phyloP scores from a whole-genome alignment of 2,329 filamentous ascomycete species.

The Atkinsonella texensis region DNA sequence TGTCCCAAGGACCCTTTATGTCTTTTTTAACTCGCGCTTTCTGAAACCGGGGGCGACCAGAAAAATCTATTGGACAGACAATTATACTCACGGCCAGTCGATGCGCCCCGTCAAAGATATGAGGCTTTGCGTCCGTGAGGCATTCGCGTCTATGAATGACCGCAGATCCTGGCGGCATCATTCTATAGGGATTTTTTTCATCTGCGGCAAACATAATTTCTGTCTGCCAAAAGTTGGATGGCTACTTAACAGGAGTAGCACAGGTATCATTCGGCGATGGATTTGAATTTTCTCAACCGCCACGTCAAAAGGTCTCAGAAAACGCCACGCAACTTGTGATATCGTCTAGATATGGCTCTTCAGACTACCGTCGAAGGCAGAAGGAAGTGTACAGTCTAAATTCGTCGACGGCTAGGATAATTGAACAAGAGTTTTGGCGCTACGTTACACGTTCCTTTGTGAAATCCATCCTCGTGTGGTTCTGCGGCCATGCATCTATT shows the following conservation, averaged over 20 bases:
- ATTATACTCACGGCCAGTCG: too few relatives aligned
- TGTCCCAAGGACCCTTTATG: not conserved
- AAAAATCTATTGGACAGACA: too few relatives aligned
- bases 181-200: not conserved
- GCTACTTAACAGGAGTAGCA: not conserved
- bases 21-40: not conserved
- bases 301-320: slow-evolving; percentile 1
- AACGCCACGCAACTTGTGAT: not conserved
- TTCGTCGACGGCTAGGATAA: not conserved
- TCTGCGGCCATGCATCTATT: not conserved
- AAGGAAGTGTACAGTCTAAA: not conserved
- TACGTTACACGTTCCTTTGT: slow-evolving; percentile 3
- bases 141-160: too few relatives aligned
- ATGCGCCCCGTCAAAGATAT: too few relatives aligned
- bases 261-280: not conserved
- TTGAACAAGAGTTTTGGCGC: not conserved
- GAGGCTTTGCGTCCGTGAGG: too few relatives aligned
- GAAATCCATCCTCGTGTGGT: not conserved
- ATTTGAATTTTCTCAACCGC: not conserved
- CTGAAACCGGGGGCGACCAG: too few relatives aligned
- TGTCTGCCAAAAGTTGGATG: not conserved
- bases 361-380: not conserved
- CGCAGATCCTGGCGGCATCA: too few relatives aligned
- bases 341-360: not conserved
- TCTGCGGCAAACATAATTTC: not conserved